phyloP scores from a whole-genome alignment of 805 yeast genomes.

The Ogataea nitratoaversa region DNA sequence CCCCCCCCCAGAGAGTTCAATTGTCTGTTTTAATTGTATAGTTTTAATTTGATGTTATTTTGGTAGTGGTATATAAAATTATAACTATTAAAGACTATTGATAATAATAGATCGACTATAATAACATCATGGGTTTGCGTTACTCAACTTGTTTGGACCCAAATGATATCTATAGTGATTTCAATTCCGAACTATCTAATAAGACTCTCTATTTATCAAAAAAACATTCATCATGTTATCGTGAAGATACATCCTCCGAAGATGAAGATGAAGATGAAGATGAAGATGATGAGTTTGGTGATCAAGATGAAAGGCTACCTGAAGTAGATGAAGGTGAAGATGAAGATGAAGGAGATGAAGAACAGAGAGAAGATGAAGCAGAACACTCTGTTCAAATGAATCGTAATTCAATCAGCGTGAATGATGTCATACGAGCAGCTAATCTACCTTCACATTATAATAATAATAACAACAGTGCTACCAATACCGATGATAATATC shows the following conservation, averaged over 20 bases:
- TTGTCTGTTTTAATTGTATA: no score
- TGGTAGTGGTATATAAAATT: no score
- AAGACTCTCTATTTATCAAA: slow-evolving; percentile 8
- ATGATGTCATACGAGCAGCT: no score
- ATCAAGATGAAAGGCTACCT: background rate
- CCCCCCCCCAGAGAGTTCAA: no score
- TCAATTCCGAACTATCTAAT: slow-evolving; percentile 6
- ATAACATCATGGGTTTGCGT: slow-evolving; percentile 45
- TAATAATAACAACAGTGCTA: no score
- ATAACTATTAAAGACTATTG: no score
- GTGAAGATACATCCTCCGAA: no score
- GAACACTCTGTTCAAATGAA: background rate
- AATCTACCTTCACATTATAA: no score
- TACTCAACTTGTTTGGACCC: slow-evolving; percentile 39
- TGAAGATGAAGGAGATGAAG: slow-evolving; percentile 2
- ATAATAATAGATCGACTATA: no score
- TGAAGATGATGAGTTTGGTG: slow-evolving; percentile 7
- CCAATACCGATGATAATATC: no score
- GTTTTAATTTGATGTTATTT: background rate
- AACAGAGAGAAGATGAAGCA: background rate
- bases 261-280: slow-evolving; percentile 11
- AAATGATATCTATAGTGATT: slow-evolving; percentile 16
- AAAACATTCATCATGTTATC: slow-evolving; percentile 13
- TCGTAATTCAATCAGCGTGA: no score
- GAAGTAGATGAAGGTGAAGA: slow-evolving; percentile 5